Percentiles rank a stretch among this genome's conserved stretches.
phyloP scores from a whole-genome alignment of 78 protist species.

The Pigoraptor vietnamica region DNA sequence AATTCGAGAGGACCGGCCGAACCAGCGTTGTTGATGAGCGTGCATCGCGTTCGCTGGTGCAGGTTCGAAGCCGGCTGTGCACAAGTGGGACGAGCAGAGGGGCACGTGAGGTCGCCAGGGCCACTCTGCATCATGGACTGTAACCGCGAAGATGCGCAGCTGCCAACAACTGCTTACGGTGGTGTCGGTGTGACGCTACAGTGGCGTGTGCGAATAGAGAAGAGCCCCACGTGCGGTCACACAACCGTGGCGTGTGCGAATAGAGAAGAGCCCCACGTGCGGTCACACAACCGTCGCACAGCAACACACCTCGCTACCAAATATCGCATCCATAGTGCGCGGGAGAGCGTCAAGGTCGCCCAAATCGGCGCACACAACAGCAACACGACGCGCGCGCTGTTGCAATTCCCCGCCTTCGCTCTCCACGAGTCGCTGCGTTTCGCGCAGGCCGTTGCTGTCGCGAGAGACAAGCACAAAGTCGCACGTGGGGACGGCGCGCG shows the following conservation, averaged over 20 bases:
- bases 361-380: background rate
- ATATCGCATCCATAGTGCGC: background rate
- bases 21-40: background rate
- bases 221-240: background rate
- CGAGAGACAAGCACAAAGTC: background rate
- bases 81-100: background rate
- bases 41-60: background rate
- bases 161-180: too few relatives aligned
- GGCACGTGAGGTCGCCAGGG: background rate
- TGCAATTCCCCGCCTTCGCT: background rate
- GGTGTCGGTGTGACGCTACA: too few relatives aligned
- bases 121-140: too few relatives aligned
- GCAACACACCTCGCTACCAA: background rate
- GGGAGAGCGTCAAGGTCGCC: background rate
- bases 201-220: too few relatives aligned
- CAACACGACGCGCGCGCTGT: background rate
- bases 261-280: background rate
- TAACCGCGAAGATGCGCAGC: too few relatives aligned
- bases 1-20: background rate
- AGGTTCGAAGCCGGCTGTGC: background rate
- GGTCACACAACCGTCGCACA: background rate
- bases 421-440: background rate
- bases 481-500: background rate
- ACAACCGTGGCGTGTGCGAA: too few relatives aligned
- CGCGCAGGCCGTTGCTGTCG: background rate